phyloP scores from a whole-genome alignment of 2,329 filamentous ascomycete species.

The Alternaria atra region DNA sequence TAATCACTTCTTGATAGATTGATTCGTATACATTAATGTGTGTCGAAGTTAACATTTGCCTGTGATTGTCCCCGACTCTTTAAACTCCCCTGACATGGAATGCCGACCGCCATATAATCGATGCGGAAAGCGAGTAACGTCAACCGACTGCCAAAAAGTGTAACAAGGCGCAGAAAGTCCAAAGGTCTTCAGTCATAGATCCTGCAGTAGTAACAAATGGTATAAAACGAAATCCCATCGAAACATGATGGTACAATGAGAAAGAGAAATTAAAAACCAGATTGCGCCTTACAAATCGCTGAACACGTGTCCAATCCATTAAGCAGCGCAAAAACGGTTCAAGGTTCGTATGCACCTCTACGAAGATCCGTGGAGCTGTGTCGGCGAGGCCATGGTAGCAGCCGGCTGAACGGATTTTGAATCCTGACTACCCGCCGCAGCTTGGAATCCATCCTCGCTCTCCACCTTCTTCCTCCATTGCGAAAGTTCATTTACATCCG shows the following conservation, averaged over 20 bases:
- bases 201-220: conserved; percentile 6
- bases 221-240: conserved; percentile 15
- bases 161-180: not conserved
- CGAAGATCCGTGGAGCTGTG: conserved; percentile 4
- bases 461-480: conserved; percentile 48
- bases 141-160: not conserved
- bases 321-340: conserved; percentile 1
- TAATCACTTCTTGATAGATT: not conserved
- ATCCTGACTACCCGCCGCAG: conserved; percentile 9
- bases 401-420: conserved; percentile 5
- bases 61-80: not conserved
- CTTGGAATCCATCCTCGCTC: conserved; percentile 37
- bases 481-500: conserved; percentile 44
- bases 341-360: not conserved
- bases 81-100: not conserved
- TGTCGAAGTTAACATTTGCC: not conserved
- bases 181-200: not conserved
- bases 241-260: conserved; percentile 8
- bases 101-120: not conserved
- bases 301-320: conserved; percentile 1
- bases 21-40: conserved; percentile 3
- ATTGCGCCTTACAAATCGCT: conserved; percentile 1
- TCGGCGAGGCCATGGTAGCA: conserved; percentile 6
- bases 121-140: not conserved
- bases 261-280: conserved; percentile 2